Percentiles rank a stretch among this genome's conserved stretches.
These are phyloP conservation scores for Vanrija pseudolonga DNA, from an alignment of 1,284 basidiomycete genomes.

Conservation along the genomic window DNA sequence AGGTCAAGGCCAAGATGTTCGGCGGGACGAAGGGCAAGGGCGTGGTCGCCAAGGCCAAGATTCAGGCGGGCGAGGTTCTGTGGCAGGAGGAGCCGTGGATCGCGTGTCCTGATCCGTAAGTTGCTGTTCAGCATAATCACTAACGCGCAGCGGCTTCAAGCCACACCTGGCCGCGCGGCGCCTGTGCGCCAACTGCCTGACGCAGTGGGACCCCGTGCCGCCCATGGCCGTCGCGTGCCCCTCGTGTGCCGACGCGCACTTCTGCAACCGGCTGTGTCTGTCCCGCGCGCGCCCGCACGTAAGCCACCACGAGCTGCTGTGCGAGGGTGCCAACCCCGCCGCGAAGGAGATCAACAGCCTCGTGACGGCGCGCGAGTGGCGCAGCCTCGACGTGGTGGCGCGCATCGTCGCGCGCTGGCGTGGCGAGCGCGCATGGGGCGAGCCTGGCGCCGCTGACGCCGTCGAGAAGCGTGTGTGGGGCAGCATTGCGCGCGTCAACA, in stretches of 20 bases:
- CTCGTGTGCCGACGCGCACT: constrained; percentile 55
- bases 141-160: constrained; percentile 23
- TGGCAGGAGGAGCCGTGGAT: constrained; percentile 68
- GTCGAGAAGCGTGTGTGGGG: constrained; percentile 34
- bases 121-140: not conserved
- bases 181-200: constrained; percentile 42
- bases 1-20: constrained; percentile 67
- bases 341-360: constrained; percentile 61
- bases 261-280: constrained; percentile 74
- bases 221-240: constrained; percentile 28
- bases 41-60: constrained; percentile 64
- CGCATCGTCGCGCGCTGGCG: constrained; percentile 64
- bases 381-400: constrained; percentile 68
- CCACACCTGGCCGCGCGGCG: constrained; percentile 15
- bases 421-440: constrained; percentile 57
- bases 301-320: constrained; percentile 67
- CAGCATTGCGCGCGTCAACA: constrained; percentile 41
- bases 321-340: constrained; percentile 67
- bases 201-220: constrained; percentile 25
- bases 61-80: constrained; percentile 66
- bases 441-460: constrained; percentile 33
- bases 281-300: constrained; percentile 53
- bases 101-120: constrained; percentile 43
- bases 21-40: constrained; percentile 74
- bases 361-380: constrained; percentile 61